Conservation (phyloP, 139 green algal genomes). For the Desmodesmus armatus region DNA sequence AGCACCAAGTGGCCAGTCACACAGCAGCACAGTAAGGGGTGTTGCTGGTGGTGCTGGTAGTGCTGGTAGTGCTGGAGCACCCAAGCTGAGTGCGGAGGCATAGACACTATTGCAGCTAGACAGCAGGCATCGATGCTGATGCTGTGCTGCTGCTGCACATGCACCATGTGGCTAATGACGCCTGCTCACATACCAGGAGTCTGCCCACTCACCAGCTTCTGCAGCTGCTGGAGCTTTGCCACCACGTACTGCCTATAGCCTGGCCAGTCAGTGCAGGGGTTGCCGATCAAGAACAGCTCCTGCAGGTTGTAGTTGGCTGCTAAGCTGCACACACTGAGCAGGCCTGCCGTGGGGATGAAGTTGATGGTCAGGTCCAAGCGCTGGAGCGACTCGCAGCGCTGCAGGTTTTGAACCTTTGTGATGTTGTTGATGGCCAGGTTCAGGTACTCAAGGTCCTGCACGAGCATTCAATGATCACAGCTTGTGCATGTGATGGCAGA, state of each 20-base stretch:
- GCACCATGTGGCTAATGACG: no score
- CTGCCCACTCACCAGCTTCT: conserved; percentile 62
- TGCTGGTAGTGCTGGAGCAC: not conserved
- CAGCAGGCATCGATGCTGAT: no score
- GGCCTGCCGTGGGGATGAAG: conserved; percentile 79
- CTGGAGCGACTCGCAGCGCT: conserved; percentile 88
- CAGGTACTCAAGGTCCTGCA: conserved; percentile 91
- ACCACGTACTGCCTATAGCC: conserved; percentile 87
- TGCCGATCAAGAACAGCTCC: conserved; percentile 89
- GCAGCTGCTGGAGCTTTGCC: conserved; percentile 78
- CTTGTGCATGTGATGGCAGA: no score
- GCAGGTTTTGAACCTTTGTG: conserved; percentile 86
- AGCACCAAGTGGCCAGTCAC: not conserved
- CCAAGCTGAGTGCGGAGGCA: no score
- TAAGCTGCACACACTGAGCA: conserved; percentile 52
- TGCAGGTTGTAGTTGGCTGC: conserved; percentile 46
- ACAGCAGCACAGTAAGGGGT: not conserved
- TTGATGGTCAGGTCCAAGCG: conserved; percentile 96
- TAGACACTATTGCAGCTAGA: no score
- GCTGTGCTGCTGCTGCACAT: not conserved
- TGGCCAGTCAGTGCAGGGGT: conserved; percentile 88
- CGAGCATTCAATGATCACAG: no score
- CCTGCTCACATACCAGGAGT: not conserved
- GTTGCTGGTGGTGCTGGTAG: not conserved
- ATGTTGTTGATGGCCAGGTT: conserved; percentile 97